Percentiles rank a stretch among this genome's conserved stretches.
phyloP scores from a whole-genome alignment of 139 green algal genomes.

The Tetradesmus lagerheimii region DNA sequence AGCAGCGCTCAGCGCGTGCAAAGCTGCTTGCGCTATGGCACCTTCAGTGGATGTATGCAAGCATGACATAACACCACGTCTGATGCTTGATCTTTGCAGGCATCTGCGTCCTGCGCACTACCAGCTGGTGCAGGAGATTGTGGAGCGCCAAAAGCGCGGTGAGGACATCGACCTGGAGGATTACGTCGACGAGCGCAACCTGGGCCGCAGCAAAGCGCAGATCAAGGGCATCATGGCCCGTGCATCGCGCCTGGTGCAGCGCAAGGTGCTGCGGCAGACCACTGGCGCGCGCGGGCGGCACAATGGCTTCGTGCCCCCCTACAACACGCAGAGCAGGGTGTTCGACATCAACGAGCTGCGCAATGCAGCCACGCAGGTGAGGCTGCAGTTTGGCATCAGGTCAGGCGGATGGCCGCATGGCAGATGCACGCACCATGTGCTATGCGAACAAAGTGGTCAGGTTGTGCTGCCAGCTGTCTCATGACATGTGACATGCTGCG shows the following conservation, averaged over 20 bases:
- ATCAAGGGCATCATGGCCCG: constrained; percentile 40
- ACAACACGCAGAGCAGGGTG: constrained; percentile 56
- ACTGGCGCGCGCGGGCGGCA: not conserved
- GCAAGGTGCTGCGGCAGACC: constrained; percentile 33
- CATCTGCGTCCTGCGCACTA: constrained; percentile 59
- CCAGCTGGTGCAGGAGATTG: constrained; percentile 71
- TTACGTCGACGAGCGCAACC: not conserved
- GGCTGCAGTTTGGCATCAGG: not conserved
- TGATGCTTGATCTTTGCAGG: too few species aligned
- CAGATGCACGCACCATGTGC: too few species aligned
- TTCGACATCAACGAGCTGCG: constrained; percentile 48
- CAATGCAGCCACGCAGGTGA: constrained; percentile 18
- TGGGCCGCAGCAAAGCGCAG: not conserved
- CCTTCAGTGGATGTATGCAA: too few species aligned
- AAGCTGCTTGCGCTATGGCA: too few species aligned
- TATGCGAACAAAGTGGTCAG: not conserved
- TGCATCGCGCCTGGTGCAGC: constrained; percentile 40
- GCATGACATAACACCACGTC: too few species aligned
- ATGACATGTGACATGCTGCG: too few species aligned
- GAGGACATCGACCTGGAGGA: constrained; percentile 14
- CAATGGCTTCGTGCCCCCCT: constrained; percentile 65
- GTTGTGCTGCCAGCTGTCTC: not conserved
- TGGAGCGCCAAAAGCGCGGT: not conserved
- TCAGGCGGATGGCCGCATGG: not conserved
- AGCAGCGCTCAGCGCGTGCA: too few species aligned